Base-by-base conservation (phyloP, 192 early-diverging fungal genomes). In the Linnemannia exigua region DNA sequence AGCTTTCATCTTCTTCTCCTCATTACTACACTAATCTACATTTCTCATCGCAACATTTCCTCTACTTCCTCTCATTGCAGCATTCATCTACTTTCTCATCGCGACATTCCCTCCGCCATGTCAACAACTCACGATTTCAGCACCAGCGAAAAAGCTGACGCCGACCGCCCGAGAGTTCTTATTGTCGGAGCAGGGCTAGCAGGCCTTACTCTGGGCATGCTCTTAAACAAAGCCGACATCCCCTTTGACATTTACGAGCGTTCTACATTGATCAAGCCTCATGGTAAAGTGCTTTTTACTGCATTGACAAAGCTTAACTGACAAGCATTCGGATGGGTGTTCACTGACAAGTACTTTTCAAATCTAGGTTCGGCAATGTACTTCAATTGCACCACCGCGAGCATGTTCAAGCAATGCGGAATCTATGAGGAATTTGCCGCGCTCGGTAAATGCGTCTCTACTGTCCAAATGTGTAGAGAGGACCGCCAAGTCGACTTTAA, bases 111-210 rank as follows among this genome's bases (percentile, higher is more conserved):
- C n/a, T n/a, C n/a, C n/a, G n/a, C 51, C 22, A 52, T 52, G 51
- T 52, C 51, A 52, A 52, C 44, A 46, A 46, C 44, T 46, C 51
- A 4, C 51, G 8, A 52, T n/a, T n/a, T n/a, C 51, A n/a, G 5
- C 7, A n/a, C 51, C 51, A 52, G 20, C 20, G 20, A 19, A 22
- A 51, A 51, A n/a, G n/a, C n/a, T n/a, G n/a, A n/a, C n/a, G n/a
- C n/a, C n/a, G 48, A 22, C 20, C 20, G 22, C n/a, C 48, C 48
- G 16, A 50, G 20, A 19, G 76, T 78, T 12, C 47, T 78, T 31
- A 78, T 78, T 19, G 50, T 69, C 22, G 76, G 76, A 17, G 76
- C 67, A 7, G 76, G 76, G 31, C 67, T 78, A 4, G n/a, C 33
- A 9, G 76, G 76, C 1, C 35, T 78, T 19, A 51, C 50, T 0